phyloP scores from a whole-genome alignment of 2,329 filamentous ascomycete species.

The Fusarium sp. region DNA sequence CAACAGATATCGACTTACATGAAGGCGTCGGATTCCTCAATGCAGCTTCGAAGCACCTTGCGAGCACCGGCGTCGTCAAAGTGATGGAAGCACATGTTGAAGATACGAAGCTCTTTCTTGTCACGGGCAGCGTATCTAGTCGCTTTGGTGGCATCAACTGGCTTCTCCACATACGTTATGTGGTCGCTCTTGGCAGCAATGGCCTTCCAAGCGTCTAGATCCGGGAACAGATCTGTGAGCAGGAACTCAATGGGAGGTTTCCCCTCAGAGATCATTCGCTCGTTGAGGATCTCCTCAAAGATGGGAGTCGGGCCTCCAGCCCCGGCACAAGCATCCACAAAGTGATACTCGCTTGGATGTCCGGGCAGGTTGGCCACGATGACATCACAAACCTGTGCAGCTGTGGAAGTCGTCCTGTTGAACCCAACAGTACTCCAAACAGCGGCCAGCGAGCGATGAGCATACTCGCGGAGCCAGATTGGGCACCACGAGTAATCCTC shows the following conservation, averaged over 20 bases:
- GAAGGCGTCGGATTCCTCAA: constrained; percentile 36
- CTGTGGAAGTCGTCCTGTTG: constrained; percentile 31
- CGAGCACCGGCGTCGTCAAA: constrained; percentile 39
- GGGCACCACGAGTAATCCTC: constrained; percentile 41
- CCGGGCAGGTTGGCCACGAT: constrained; percentile 25
- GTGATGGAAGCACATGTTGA: constrained; percentile 43
- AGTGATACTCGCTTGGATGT: constrained; percentile 37
- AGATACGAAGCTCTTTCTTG: constrained; percentile 39
- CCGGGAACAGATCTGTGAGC: constrained; percentile 36
- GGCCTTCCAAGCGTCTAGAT: constrained; percentile 37
- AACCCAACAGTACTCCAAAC: constrained; percentile 39
- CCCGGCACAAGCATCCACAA: constrained; percentile 37
- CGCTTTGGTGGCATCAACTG: constrained; percentile 33
- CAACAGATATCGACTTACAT: constrained; percentile 14
- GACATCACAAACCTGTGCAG: constrained; percentile 37
- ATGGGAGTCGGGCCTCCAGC: constrained; percentile 38
- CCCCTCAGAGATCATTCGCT: constrained; percentile 26
- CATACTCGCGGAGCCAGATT: constrained; percentile 40
- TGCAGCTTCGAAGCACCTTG: constrained; percentile 37
- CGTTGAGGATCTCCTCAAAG: constrained; percentile 36
- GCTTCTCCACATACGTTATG: constrained; percentile 36
- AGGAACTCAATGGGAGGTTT: constrained; percentile 35
- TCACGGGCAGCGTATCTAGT: constrained; percentile 24
- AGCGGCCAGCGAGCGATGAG: constrained; percentile 33
- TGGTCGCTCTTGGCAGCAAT: constrained; percentile 35